Evolutionary conservation across 371 early-diverging fungal genomes (phyloP).

Genomic region (Smittium mucronatum): DNA sequence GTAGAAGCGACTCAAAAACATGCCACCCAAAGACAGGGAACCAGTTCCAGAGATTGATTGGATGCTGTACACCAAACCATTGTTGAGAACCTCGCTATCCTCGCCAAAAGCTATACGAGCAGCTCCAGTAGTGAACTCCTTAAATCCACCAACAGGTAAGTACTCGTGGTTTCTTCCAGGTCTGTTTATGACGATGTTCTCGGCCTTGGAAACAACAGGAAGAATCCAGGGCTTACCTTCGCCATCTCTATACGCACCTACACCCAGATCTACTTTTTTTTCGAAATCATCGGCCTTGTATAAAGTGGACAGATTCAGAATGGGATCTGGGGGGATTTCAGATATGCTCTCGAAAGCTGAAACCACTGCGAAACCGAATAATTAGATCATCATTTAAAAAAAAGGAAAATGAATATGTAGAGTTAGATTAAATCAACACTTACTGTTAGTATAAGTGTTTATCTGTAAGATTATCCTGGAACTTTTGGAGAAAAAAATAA

Average conservation of each 20-base stretch:
- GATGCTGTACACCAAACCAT: conserved; percentile 51
- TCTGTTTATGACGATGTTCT: conserved; percentile 56
- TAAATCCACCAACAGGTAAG: conserved; percentile 69
- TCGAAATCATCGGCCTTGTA: conserved; percentile 68
- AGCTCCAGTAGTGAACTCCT: conserved; percentile 62
- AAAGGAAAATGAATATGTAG: too few relatives aligned
- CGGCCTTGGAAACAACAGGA: conserved; percentile 86
- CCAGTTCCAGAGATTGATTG: conserved; percentile 97
- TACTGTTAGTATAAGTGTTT: too few relatives aligned
- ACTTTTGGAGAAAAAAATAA: too few relatives aligned
- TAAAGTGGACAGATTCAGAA: conserved; percentile 69
- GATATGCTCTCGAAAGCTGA: conserved; percentile 52
- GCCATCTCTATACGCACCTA: conserved; percentile 91
- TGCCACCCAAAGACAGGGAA: conserved; percentile 73
- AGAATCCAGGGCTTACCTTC: conserved; percentile 88
- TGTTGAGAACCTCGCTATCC: conserved; percentile 59
- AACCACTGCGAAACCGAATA: too few relatives aligned
- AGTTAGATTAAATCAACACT: too few relatives aligned
- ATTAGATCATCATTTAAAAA: too few relatives aligned
- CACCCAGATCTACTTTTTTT: conserved; percentile 85
- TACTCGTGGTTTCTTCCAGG: conserved; percentile 82
- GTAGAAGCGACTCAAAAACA: conserved; percentile 61
- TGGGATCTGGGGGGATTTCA: conserved; percentile 78
- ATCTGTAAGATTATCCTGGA: too few relatives aligned
- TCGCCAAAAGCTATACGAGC: conserved; percentile 69